These are phyloP conservation scores for Erysimum cheiranthoides DNA, from an alignment of 345 rosid genomes.

Conservation along the genomic window DNA sequence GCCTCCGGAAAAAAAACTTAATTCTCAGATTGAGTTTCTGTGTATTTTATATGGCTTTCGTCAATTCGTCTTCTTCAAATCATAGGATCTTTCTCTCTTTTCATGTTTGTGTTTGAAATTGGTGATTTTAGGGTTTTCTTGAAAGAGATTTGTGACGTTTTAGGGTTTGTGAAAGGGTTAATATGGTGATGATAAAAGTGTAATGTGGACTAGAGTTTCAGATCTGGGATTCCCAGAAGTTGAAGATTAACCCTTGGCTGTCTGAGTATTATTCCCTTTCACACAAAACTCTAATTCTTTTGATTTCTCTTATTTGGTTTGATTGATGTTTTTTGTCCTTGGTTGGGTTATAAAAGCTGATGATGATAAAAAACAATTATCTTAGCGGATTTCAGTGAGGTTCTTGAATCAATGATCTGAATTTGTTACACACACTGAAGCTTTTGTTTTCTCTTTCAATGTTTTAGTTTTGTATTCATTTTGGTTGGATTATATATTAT, in stretches of 20 bases:
- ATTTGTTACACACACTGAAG: constrained; percentile 98
- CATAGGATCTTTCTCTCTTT: not conserved
- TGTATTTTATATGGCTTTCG: too few relatives aligned
- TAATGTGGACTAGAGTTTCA: constrained; percentile 97
- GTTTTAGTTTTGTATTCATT: too few relatives aligned
- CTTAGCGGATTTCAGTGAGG: constrained; percentile 99
- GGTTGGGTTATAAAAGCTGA: constrained; percentile 52
- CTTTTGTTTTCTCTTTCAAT: constrained; percentile 29
- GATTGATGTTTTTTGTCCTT: too few relatives aligned
- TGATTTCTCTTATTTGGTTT: too few relatives aligned
- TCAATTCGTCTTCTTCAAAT: too few relatives aligned
- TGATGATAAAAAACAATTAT: constrained; percentile 71
- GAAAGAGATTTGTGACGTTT: not conserved
- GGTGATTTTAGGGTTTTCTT: not conserved
- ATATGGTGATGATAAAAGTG: constrained; percentile 68
- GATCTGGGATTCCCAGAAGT: constrained; percentile 72
- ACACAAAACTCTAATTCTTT: not conserved
- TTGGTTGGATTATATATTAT: not conserved
- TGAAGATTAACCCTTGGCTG: constrained; percentile 99
- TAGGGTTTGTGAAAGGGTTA: constrained; percentile 25
- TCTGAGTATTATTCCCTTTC: constrained; percentile 68
- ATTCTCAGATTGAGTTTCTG: too few relatives aligned
- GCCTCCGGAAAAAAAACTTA: too few relatives aligned
- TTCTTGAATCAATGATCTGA: constrained; percentile 70
- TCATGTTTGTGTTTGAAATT: not conserved